A percentile compares a stretch with the other conserved stretches of the same genome.
phyloP scores from a whole-genome alignment of 2,329 filamentous ascomycete species.

The Hirsutella thompsonii region DNA sequence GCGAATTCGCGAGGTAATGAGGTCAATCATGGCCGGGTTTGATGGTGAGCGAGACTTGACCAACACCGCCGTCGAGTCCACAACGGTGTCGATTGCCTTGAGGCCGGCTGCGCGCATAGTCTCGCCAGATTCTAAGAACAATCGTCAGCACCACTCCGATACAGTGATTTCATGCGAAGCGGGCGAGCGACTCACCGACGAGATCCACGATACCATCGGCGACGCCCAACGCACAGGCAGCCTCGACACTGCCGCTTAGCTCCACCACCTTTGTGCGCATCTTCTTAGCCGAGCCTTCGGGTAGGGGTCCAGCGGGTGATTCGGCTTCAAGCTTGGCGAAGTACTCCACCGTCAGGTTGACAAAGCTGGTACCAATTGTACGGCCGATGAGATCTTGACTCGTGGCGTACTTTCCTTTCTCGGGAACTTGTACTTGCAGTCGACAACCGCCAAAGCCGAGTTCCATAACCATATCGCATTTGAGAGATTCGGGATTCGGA shows the following conservation, averaged over 20 bases:
- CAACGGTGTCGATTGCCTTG: constrained; percentile 86
- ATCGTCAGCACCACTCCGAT: constrained; percentile 2
- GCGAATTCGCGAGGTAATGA: constrained; percentile 75
- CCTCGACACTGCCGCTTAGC: constrained; percentile 92
- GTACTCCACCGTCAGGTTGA: constrained; percentile 68
- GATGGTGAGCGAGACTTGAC: constrained; percentile 81
- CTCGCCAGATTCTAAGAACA: constrained; percentile 71
- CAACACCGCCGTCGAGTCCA: constrained; percentile 76
- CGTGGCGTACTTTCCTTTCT: constrained; percentile 59
- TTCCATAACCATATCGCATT: constrained; percentile 79
- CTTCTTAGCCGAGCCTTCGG: constrained; percentile 30
- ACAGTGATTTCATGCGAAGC: no score
- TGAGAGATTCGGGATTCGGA: constrained; percentile 36
- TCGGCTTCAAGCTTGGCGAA: constrained; percentile 64
- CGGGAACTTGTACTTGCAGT: constrained; percentile 92
- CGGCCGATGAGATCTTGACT: constrained; percentile 75
- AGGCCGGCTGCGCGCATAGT: constrained; percentile 95
- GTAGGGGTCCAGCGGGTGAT: constrained; percentile 23
- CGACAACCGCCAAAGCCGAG: constrained; percentile 84
- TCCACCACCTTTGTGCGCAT: constrained; percentile 83
- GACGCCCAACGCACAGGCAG: constrained; percentile 87
- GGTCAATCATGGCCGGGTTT: constrained; percentile 65
- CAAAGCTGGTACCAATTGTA: constrained; percentile 94
- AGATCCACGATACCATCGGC: constrained; percentile 96
- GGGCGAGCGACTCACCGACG: constrained; percentile 53